These are phyloP conservation scores for Pochonia chlamydosporia DNA, from an alignment of 2,329 filamentous ascomycete genomes.

Conservation along the genomic window DNA sequence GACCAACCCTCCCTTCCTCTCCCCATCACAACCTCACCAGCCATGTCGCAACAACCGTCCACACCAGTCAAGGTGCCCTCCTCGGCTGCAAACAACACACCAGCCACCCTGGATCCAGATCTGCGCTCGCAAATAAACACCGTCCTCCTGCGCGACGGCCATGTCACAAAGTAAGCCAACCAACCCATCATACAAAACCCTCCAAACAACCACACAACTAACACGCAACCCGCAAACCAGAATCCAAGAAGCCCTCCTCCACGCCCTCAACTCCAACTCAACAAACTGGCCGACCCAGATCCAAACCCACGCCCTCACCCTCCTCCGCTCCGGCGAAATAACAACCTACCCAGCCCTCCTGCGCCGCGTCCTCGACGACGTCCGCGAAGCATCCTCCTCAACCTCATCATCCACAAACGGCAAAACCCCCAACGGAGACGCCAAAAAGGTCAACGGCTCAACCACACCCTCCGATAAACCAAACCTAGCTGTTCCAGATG, in stretches of 20 bases:
- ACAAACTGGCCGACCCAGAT: constrained; percentile 59
- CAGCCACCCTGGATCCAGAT: constrained; percentile 56
- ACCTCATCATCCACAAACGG: constrained; percentile 23
- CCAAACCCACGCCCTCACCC: constrained; percentile 52
- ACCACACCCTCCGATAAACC: constrained; percentile 17
- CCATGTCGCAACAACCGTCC: constrained; percentile 41
- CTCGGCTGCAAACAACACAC: constrained; percentile 53
- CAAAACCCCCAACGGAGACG: constrained; percentile 28
- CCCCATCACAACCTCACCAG: constrained; percentile 5
- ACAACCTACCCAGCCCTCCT: constrained; percentile 57
- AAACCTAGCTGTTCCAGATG: constrained; percentile 50
- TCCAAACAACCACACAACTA: constrained; percentile 1
- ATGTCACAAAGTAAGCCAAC: constrained; percentile 49
- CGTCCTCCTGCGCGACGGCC: constrained; percentile 51
- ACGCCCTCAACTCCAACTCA: constrained; percentile 52
- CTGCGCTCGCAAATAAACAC: constrained; percentile 58
- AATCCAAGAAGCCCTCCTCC: constrained; percentile 59
- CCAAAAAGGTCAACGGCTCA: constrained; percentile 21
- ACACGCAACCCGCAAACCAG: constrained; percentile 26
- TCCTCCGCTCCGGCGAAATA: constrained; percentile 55
- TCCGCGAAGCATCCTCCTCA: constrained; percentile 41
- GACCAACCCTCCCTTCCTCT: background rate
- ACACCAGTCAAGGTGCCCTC: constrained; percentile 57
- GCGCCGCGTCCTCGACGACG: constrained; percentile 55
- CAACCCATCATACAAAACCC: background rate